Conservation (phyloP, 208 protist genomes). For the Crithidia fasciculata region DNA sequence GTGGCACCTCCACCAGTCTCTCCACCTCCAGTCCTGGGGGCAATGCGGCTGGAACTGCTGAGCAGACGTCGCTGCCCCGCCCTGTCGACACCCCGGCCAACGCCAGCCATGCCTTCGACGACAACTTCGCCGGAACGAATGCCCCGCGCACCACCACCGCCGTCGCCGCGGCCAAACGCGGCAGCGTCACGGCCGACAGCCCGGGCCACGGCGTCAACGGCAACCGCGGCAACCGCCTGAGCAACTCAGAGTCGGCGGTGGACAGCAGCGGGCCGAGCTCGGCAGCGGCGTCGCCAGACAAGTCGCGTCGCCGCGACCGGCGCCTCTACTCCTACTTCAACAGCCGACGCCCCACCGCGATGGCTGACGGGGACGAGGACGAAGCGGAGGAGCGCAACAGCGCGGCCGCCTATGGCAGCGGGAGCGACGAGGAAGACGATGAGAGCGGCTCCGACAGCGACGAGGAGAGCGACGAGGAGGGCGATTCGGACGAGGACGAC, state of each 20-base stretch:
- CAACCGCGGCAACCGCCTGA: slow-evolving; percentile 1
- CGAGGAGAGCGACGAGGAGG: slow-evolving; percentile 6
- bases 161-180: not conserved
- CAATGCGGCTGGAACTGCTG: too few species aligned
- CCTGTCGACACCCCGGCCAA: too few species aligned
- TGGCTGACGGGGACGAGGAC: slow-evolving; percentile 14
- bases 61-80: too few species aligned
- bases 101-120: not conserved
- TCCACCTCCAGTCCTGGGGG: too few species aligned
- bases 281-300: not conserved
- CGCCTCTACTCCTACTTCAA: slow-evolving; percentile 11
- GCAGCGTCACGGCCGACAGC: not conserved
- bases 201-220: slow-evolving; percentile 2
- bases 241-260: slow-evolving; percentile 9
- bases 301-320: not conserved
- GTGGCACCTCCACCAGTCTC: too few species aligned
- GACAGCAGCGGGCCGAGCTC: not conserved
- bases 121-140: not conserved
- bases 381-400: slow-evolving; percentile 8
- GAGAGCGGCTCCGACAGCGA: slow-evolving; percentile 10
- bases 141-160: not conserved
- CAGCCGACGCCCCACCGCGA: not conserved
- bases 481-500: slow-evolving; percentile 16
- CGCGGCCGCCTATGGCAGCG: slow-evolving; percentile 10
- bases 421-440: slow-evolving; percentile 8